These are phyloP conservation scores for Oehlia diaphana DNA, from an alignment of 192 early-diverging fungal species.

Conservation along the genomic window DNA sequence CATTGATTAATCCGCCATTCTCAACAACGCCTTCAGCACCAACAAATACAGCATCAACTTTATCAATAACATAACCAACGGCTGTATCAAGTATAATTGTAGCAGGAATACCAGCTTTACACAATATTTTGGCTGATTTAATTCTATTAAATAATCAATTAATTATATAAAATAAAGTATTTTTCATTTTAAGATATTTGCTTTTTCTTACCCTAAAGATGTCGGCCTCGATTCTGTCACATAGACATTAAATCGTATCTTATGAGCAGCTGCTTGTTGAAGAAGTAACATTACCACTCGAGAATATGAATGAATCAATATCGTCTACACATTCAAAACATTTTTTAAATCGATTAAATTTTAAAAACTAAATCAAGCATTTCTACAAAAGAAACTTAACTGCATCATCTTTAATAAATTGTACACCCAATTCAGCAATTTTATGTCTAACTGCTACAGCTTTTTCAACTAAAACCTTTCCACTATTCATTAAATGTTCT, in stretches of 20 bases:
- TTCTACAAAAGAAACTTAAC: conserved; percentile 16
- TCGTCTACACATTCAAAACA: conserved; percentile 45
- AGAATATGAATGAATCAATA: conserved; percentile 95
- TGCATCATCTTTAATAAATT: conserved; percentile 79
- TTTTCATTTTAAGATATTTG: not conserved
- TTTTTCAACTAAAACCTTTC: conserved; percentile 71
- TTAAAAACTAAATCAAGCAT: too few species aligned
- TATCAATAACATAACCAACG: conserved; percentile 91
- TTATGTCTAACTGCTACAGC: conserved; percentile 69
- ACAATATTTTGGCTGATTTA: conserved; percentile 67
- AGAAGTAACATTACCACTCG: conserved; percentile 88
- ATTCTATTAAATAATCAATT: conserved; percentile 40
- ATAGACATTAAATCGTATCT: conserved; percentile 90
- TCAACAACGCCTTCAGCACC: conserved; percentile 98
- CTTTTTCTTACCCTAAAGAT: conserved; percentile 55
- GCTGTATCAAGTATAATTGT: conserved; percentile 88
- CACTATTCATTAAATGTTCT: conserved; percentile 65
- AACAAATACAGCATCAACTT: conserved; percentile 94
- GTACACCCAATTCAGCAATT: conserved; percentile 75
- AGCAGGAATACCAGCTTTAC: conserved; percentile 74
- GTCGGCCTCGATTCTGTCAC: conserved; percentile 89
- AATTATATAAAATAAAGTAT: not conserved
- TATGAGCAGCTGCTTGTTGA: conserved; percentile 67
- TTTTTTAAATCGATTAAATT: conserved; percentile 15
- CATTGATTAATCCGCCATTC: conserved; percentile 97